Base-by-base conservation (phyloP, 2,329 filamentous ascomycete genomes). In the Xylaria sp. region DNA sequence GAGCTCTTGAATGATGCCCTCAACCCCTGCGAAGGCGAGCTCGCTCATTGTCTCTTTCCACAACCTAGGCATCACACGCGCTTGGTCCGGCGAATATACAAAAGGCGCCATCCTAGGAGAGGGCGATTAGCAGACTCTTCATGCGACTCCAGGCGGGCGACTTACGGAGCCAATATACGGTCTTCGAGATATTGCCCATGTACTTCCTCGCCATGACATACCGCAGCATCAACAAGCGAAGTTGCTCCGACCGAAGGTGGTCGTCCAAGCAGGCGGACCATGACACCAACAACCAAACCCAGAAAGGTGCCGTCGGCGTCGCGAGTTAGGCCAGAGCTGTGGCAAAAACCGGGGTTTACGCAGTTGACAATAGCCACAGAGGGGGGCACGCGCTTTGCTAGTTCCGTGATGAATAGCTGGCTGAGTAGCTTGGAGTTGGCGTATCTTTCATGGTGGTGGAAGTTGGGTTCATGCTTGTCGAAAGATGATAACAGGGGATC, bases 401-500 rank as follows among this genome's bases (percentile, higher is more conserved):
- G 61, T 45, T 77, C 74, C 27, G 69, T 69, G 2, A 79, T n/a
- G 59, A 77, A 79, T 3, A 78, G 59, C n/a, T 76, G 73, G 11
- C 65, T 71, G 4, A 79, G 69, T 0, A 76, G 69, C 68, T 79
- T 78, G 3, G 74, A 73, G 24, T 27, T 27, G 24, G 24, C 24
- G 4, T 27, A 27, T 27, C 24, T 27, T 27, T 27, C 24, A 27
- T 27, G 24, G 24, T 27, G 24, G 4, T 27, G 24, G 24, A 27
- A 27, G 24, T 27, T 27, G 24, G 24, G 24, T 27, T 27, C 24
- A 27, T 27, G 24, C 24, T 27, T 27, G 24, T 27, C 24, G 24
- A 27, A 27, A 27, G 24, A 27, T 27, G 24, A 4, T 27, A 27
- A 27, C 24, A 27, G 24, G 24, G 24, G 24, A 27, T 27, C 24